These are phyloP conservation scores for Globisporangium takayamanum DNA, from an alignment of 352 stramenopile genomes.

Conservation along the genomic window DNA sequence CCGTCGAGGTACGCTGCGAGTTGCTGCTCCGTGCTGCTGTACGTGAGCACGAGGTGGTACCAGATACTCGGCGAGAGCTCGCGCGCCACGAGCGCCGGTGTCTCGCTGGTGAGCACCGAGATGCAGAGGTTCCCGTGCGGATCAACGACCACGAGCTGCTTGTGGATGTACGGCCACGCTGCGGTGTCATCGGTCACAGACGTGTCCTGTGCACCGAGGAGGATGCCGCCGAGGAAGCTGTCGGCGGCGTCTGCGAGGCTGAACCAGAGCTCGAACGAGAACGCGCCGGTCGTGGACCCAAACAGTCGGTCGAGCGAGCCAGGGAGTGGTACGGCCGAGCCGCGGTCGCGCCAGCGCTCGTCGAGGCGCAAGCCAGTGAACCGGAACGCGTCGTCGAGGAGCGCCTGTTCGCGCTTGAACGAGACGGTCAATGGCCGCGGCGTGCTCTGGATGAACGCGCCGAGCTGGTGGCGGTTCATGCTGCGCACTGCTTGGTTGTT, in stretches of 20 bases:
- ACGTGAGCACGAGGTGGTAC: conserved; percentile 66
- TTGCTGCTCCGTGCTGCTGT: conserved; percentile 21
- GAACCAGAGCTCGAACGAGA: conserved; percentile 68
- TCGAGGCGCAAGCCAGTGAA: conserved; percentile 47
- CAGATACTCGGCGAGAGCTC: conserved; percentile 50
- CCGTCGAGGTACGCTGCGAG: conserved; percentile 58
- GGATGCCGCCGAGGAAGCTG: conserved; percentile 27
- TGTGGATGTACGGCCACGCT: conserved; percentile 50
- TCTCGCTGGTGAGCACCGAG: conserved; percentile 41
- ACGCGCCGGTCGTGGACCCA: conserved; percentile 21
- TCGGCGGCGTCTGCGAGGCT: conserved; percentile 38
- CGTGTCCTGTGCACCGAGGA: conserved; percentile 56
- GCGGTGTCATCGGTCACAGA: conserved; percentile 26
- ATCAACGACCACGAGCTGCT: conserved; percentile 58
- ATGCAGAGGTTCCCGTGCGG: conserved; percentile 51
- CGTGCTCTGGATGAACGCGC: conserved; percentile 47
- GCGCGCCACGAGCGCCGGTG: conserved; percentile 37
- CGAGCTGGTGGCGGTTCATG: conserved; percentile 55
- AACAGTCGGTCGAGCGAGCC: conserved; percentile 36
- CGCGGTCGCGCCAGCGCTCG: conserved; percentile 11
- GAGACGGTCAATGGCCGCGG: conserved; percentile 53
- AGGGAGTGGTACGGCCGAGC: conserved; percentile 38
- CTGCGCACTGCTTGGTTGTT: conserved; percentile 53
- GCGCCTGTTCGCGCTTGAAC: conserved; percentile 36
- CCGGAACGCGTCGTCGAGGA: conserved; percentile 51